A percentile compares a stretch with the other conserved stretches of the same genome.
Evolutionary conservation across 2,329 filamentous ascomycete genomes (phyloP).

Genomic region (Nigrospora sphaerica): DNA sequence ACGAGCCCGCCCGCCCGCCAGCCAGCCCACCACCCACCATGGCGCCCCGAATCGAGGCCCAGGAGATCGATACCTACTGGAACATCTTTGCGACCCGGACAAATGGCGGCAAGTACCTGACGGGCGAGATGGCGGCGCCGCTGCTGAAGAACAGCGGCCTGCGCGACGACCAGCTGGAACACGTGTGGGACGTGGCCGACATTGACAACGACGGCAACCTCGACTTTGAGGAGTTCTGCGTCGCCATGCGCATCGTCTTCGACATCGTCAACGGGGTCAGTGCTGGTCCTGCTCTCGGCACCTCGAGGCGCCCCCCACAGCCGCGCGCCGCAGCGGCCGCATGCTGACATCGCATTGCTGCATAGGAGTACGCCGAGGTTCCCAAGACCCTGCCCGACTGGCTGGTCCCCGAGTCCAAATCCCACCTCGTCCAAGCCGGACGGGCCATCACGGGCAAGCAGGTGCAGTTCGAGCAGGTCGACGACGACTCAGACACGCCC

Average conservation of each 20-base stretch:
- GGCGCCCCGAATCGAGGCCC: conserved; percentile 54
- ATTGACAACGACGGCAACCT: conserved; percentile 96
- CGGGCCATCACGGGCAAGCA: conserved; percentile 73
- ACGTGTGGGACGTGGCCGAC: conserved; percentile 94
- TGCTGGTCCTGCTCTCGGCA: background rate
- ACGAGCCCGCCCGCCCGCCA: background rate
- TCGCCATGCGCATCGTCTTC: conserved; percentile 97
- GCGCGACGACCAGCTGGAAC: conserved; percentile 75
- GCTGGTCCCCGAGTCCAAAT: conserved; percentile 93
- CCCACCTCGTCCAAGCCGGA: conserved; percentile 78
- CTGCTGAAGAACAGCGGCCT: conserved; percentile 58
- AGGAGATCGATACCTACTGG: conserved; percentile 60
- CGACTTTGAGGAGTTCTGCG: conserved; percentile 99
- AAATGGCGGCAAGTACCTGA: conserved; percentile 52
- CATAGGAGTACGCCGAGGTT: conserved; percentile 83
- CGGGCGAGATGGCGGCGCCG: conserved; percentile 54
- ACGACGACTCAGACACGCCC: conserved; percentile 73
- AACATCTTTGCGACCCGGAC: conserved; percentile 56
- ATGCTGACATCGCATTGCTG: background rate
- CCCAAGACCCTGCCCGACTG: conserved; percentile 82
- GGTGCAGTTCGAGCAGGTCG: conserved; percentile 76
- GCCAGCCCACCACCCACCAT: conserved; percentile 26
- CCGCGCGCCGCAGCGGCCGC: background rate
- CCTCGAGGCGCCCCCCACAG: background rate
- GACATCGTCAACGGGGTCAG: conserved; percentile 86